Percentiles rank a stretch among this genome's conserved stretches.
Evolutionary conservation across 1,284 basidiomycete genomes (phyloP).

Genomic region (Earliella scabrosa): DNA sequence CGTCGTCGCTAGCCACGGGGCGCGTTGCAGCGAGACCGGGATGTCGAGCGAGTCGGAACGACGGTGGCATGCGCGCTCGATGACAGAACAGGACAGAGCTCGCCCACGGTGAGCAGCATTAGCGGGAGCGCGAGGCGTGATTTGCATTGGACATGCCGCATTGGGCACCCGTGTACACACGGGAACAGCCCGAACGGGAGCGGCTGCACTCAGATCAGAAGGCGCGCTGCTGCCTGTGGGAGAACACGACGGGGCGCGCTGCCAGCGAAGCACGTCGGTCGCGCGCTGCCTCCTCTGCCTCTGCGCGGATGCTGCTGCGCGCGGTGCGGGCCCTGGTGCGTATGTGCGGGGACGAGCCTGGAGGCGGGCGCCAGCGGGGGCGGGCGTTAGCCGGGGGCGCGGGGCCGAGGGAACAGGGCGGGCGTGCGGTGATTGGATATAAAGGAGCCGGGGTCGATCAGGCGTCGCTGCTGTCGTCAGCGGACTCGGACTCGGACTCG

Average conservation of each 20-base stretch:
- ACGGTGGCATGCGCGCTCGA: background rate
- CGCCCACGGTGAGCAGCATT: background rate
- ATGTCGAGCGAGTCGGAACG: background rate
- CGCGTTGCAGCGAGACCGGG: background rate
- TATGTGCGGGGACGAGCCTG: background rate
- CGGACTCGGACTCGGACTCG: background rate
- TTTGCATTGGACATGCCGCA: background rate
- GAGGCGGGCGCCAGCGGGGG: background rate
- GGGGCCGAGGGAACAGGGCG: background rate
- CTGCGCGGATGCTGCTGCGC: too few species aligned
- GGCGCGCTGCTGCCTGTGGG: background rate
- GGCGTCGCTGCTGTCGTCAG: background rate
- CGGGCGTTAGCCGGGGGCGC: background rate
- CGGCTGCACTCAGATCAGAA: background rate
- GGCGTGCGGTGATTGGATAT: conserved; percentile 13
- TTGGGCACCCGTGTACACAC: background rate
- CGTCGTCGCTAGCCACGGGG: background rate
- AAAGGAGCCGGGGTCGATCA: conserved; percentile 17
- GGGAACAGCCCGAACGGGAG: background rate
- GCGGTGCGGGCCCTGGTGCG: background rate
- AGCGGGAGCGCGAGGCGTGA: background rate
- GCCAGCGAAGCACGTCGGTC: conserved; percentile 1
- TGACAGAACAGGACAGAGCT: background rate
- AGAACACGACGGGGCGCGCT: background rate
- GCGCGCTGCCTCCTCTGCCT: too few species aligned